Conservation (phyloP, 331 rosid species). For the Pyracantha coccinea region DNA sequence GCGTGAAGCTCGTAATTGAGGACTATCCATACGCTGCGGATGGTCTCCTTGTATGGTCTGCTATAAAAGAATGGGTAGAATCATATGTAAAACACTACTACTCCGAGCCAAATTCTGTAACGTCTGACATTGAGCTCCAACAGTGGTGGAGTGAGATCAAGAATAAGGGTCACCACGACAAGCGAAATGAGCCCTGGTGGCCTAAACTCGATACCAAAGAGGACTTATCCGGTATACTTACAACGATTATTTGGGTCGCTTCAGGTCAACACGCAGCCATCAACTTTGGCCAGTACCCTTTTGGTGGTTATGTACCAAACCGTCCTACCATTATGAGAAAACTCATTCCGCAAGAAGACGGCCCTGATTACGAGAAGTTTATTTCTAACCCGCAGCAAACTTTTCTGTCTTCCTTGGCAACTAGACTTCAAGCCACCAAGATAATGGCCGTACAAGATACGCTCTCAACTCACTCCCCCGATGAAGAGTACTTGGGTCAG, state of each 20-base stretch:
- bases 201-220: slow-evolving; percentile 66
- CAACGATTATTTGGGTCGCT: slow-evolving; percentile 79
- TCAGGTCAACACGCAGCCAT: slow-evolving; percentile 95
- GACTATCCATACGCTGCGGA: slow-evolving; percentile 97
- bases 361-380: slow-evolving; percentile 51
- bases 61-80: slow-evolving; percentile 85
- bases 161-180: slow-evolving; percentile 70
- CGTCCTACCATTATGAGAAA: slow-evolving; percentile 88
- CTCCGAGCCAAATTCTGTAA: slow-evolving; percentile 46
- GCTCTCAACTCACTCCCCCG: slow-evolving; percentile 86
- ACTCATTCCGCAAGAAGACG: slow-evolving; percentile 65
- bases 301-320: slow-evolving; percentile 89
- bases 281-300: slow-evolving; percentile 96
- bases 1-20: slow-evolving; percentile 73
- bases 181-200: slow-evolving; percentile 88
- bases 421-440: slow-evolving; percentile 93
- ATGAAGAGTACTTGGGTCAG: slow-evolving; percentile 97
- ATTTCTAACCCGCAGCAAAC: slow-evolving; percentile 59
- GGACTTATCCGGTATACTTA: slow-evolving; percentile 61
- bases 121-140: slow-evolving; percentile 62
- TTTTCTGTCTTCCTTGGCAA: slow-evolving; percentile 79
- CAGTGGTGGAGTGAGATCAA: slow-evolving; percentile 84
- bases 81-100: slow-evolving; percentile 67
- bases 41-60: slow-evolving; percentile 91
- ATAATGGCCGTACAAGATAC: slow-evolving; percentile 99